Base-by-base conservation (phyloP, 768 basidiomycete species). In the Astraeus odoratus region DNA sequence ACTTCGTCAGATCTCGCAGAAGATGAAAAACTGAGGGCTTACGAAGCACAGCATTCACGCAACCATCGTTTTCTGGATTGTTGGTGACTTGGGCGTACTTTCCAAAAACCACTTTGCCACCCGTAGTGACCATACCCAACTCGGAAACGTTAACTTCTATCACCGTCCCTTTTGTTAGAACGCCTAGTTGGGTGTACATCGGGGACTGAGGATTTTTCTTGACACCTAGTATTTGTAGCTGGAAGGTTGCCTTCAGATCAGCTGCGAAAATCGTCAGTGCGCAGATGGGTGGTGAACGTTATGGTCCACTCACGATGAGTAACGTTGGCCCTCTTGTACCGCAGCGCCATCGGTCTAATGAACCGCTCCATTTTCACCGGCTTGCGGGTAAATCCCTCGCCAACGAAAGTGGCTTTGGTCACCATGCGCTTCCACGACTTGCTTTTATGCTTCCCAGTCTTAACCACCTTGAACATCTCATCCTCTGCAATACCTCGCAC, bases 341-440 rank as follows among this genome's bases (percentile, higher is more conserved):
- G 83, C 55, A 99, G 69, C 29, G 94, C 96, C 90, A 96, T 96
- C 4, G 96, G 96, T 50, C 96, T 76, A 47, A 99, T 83, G 65
- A 99, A 99, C 35, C 96, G 76, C 68, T 99, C 96, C 83, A 98
- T 88, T 70, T 99, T 99, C 48, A 97, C 94, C 1, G 96, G 96
- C 66, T 98, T 98, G 50, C 96, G 76, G 13, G 96, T 99, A 65
- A 98, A 99, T 15, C 90, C 86, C 64, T 97, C 93, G 4, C 95
- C 95, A 25, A 99, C 96, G 58, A 98, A 99, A 8, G 96, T 99
- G 25, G 96, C 96, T 68, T 99, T 99, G 45, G 92, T 96, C 49
- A 99, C 89, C 93, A 98, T 97, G 54, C 93, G 81, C 71, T 99
- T 99, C 96, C 96, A 99, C 15, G 87, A 77, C 68, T 98, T 99